Base-by-base conservation (phyloP, 306 rosid genomes). In the Vicia faba region DNA sequence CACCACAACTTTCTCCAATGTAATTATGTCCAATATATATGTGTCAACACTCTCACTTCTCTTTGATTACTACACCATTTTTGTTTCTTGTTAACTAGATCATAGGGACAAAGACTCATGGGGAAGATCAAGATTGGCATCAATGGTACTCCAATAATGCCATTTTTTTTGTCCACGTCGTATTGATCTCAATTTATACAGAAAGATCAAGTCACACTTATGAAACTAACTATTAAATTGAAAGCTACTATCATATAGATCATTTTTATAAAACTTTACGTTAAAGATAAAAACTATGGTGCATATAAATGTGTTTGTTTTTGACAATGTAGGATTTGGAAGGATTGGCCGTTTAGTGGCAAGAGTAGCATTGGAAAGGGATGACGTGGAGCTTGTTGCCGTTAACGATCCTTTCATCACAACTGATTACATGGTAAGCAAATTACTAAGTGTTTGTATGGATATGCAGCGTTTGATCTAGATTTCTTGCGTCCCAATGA, bases 121-220 rank as follows among this genome's bases (percentile, higher is more conserved):
- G 80, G 62, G 36, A 88, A 85, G 82, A 70, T 87, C 76, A 89
- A 81, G 89, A 87, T 89, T 63, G 96, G 93, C 28, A 89, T 89
- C 81, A 89, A 87, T 69, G 93, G 96, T 89, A 75, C 65, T n/a
- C 16, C 13, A 56, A 40, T 40, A 40, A 59, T 36, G 11, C 14
- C 45, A 11, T 35, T 66, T 20, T 2, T 9, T 18, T 33, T 23
- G 5, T 23, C 3, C 13, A 49, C 18, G 19, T 56, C 28, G 7
- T 26, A 11, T 56, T 56, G 4, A 5, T 56, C 35, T 0, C 38
- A n/a, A n/a, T 3, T 5, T 55, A 12, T 55, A 3, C 7, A 0
- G n/a, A 3, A 1, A 6, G 2, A 50, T 19, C 13, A 9, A 4
- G 7, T 50, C 3, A 18, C n/a, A 18, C 13, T 16, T 48, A 48